Conservation (phyloP, 2,329 filamentous ascomycete genomes). For the Colletotrichum theobromicola region DNA sequence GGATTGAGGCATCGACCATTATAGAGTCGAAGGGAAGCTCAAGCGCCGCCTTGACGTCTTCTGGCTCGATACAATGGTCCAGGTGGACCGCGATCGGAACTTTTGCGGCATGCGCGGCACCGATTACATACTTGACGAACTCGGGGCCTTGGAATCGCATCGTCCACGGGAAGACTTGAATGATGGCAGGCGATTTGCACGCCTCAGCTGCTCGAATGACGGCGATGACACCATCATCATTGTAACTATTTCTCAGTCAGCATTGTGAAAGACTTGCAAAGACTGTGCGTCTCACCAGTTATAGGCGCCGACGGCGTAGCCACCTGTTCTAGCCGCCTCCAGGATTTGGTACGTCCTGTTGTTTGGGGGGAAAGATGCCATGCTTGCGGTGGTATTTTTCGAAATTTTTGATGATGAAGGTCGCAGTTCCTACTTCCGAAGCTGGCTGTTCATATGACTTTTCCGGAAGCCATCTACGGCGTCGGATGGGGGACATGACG, state of each 20-base stretch:
- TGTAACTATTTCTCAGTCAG: not conserved
- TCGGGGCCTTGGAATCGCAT: constrained; percentile 59
- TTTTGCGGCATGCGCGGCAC: constrained; percentile 51
- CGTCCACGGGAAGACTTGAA: constrained; percentile 72
- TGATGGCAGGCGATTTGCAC: constrained; percentile 58
- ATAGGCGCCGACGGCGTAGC: not conserved
- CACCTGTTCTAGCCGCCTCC: not conserved
- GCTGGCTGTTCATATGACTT: not conserved
- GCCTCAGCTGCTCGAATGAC: not conserved
- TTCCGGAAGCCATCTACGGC: not conserved
- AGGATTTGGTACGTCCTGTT: not conserved
- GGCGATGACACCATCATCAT: not conserved
- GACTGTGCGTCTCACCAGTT: not conserved
- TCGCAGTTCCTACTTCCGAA: not conserved
- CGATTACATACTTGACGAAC: constrained; percentile 51
- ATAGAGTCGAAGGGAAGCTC: constrained; percentile 62
- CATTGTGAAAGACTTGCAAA: accelerated
- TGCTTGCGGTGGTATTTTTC: not conserved
- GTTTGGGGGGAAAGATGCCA: not conserved
- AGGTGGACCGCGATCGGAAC: constrained; percentile 62
- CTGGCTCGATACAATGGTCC: constrained; percentile 56
- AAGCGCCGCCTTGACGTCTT: constrained; percentile 31
- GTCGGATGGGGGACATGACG: not conserved
- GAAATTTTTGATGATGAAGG: not conserved
- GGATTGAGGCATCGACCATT: constrained; percentile 72